Base-by-base conservation (phyloP, 1,284 basidiomycete genomes). In the Cryptococcus jaspeensis region DNA sequence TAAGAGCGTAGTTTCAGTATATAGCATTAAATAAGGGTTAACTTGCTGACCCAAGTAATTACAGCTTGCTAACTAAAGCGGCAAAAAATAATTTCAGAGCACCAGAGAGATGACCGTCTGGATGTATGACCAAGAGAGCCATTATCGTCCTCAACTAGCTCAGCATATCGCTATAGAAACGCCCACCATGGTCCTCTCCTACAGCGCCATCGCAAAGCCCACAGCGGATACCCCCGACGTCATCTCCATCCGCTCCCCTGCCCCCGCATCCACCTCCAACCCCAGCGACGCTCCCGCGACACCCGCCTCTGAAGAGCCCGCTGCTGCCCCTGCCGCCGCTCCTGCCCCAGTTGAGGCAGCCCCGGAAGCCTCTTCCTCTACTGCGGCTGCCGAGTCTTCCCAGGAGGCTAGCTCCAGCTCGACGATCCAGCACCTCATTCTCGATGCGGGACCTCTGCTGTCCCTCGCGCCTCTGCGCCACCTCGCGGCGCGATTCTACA, bases 381-480 rank as follows among this genome's bases (percentile, higher is more conserved):
- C 50, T 3, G 45, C 25, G 8, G 5, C 46, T 20, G 12, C 38
- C 8, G 18, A 23, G 7, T 11, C 35, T 35, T 6, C n/a, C n/a
- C 23, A 43, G 13, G 35, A 22, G 25, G 23, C 12, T 40, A 20
- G 20, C 35, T 36, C 48, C 39, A 50, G 23, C 23, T 20, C 73
- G 13, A 65, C 63, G 9, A 77, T 92, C 78, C 87, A 85, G 75
- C 85, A 84, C 62, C 83, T 97, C 11, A 87, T 97, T 7, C 86
- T 97, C 52, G 94, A 97, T 82, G 88, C 92, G 0, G 92, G 91
- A 2, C 92, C 94, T 1, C 81, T 97, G 1, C 84, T 97, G 5
- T 89, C 90, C 3, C 81, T 94, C 2, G 87, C 89, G 0, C 90
- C 92, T 1, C 81, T 96, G 20, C 83, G 90, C 16, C 90, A 90